Percentiles rank a stretch among this genome's conserved stretches.
Evolutionary conservation across 73 alveolate genomes (phyloP).

Genomic region (Tetrahymena malaccensis): DNA sequence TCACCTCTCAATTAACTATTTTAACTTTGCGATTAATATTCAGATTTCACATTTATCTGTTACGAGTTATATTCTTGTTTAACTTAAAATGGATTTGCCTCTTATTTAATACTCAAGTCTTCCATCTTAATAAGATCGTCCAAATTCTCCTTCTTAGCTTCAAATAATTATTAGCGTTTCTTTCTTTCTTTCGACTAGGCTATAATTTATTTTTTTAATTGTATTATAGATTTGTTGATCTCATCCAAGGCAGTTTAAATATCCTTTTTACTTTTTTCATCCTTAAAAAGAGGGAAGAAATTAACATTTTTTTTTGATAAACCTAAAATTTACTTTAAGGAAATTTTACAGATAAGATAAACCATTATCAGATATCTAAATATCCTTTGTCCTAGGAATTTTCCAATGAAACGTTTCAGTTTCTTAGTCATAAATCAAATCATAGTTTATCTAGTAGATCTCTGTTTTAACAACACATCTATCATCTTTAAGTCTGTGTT

Average conservation of each 20-base stretch:
- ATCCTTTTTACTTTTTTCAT: background rate
- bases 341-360: background rate
- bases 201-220: background rate
- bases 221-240: background rate
- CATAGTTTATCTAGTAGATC: background rate
- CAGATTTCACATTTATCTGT: background rate
- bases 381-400: background rate
- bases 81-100: background rate
- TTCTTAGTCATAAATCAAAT: background rate
- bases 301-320: background rate
- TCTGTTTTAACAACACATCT: background rate
- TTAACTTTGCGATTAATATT: background rate
- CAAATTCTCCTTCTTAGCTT: background rate
- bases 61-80: background rate
- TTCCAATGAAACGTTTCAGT: background rate
- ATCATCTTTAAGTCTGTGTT: background rate
- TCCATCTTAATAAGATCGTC: background rate
- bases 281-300: background rate
- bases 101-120: background rate
- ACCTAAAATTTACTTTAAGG: background rate
- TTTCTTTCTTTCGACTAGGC: background rate
- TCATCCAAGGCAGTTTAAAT: background rate
- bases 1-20: background rate
- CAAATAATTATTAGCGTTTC: background rate
- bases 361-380: background rate